A percentile compares a stretch with the other conserved stretches of the same genome.
These are phyloP conservation scores for Phanerochaete sordida DNA, from an alignment of 768 basidiomycete species.

Conservation along the genomic window DNA sequence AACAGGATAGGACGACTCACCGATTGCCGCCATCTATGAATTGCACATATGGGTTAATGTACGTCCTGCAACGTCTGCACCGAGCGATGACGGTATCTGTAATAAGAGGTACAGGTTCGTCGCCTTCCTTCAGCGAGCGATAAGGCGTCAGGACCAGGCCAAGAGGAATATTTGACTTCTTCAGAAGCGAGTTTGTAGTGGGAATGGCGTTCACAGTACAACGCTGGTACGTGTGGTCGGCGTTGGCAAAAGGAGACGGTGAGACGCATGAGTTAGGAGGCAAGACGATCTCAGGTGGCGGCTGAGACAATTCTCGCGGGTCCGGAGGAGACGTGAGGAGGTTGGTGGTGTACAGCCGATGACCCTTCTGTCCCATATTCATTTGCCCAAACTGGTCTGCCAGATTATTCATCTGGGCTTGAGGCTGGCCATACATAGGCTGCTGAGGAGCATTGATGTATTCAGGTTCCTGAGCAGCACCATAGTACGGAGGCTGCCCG, in stretches of 20 bases:
- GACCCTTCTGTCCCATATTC: constrained; percentile 79
- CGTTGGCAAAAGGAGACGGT: constrained; percentile 74
- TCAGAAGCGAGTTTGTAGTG: constrained; percentile 80
- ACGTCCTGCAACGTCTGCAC: constrained; percentile 92
- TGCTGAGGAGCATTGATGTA: constrained; percentile 47
- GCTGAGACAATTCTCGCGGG: constrained; percentile 73
- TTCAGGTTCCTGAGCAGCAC: constrained; percentile 34
- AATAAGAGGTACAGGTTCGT: constrained; percentile 83
- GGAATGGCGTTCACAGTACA: constrained; percentile 91
- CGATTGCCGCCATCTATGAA: constrained; percentile 98
- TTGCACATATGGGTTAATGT: constrained; percentile 96
- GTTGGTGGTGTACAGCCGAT: constrained; percentile 84
- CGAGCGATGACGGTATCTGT: constrained; percentile 94
- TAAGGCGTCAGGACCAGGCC: constrained; percentile 90
- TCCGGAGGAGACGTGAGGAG: constrained; percentile 91
- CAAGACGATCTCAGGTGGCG: constrained; percentile 87
- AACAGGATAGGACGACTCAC: constrained; percentile 33
- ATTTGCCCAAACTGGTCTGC: constrained; percentile 87
- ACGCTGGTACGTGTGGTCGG: constrained; percentile 89
- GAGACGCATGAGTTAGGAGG: constrained; percentile 83
- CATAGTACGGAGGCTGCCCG: constrained; percentile 48
- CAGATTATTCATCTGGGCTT: constrained; percentile 53
- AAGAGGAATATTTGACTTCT: constrained; percentile 88
- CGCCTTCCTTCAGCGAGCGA: constrained; percentile 78
- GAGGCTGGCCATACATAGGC: constrained; percentile 34